Evolutionary conservation across 2,329 filamentous ascomycete genomes (phyloP), one percentile per base, ranked within the genome.

Genomic region (Rachicladosporium sp.): DNA sequence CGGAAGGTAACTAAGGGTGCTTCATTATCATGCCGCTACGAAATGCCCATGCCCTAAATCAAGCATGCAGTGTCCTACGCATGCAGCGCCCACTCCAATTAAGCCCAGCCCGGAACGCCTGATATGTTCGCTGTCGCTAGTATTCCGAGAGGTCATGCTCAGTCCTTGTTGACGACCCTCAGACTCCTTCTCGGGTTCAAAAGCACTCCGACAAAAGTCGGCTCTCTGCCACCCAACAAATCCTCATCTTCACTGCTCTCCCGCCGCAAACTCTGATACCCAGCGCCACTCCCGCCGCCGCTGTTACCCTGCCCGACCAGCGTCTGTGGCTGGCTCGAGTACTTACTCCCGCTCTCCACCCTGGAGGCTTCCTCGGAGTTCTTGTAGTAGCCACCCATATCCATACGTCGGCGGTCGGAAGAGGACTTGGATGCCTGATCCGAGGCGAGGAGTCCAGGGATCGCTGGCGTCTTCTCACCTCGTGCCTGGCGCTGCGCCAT

Each of bases 131-230:
- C 4, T 27, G 23, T 27, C 7, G 4, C 3, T 27, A 27, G 23
- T 3, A 27, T 6, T 7, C 23, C 2, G 4, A 27, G 7, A 8
- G 8, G 2, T 19, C 29, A 10, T 13, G 8, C 5, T 64, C 52
- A 71, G 51, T 70, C 68, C 50, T 65, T 51, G 56, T 84, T 84
- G 13, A 83, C 77, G 29, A 84, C 78, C 52, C 78, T 66, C 62
- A 84, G 61, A 50, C 78, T 82, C 52, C 80, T 65, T 51, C 78
- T 67, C 13, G 80, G 80, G 44, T 78, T 79, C 59, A 84, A 58
- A 51, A 83, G 57, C n/a, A 60, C 55, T 1, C 66, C 80, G 57
- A 82, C 76, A 60, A 84, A 86, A 42, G 71, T 80, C 43, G 81
- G 81, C 56, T 84, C 78, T 44, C 78, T 69, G 0, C 73, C 75